These are phyloP conservation scores for Acanthamoeba healyi DNA, from an alignment of 208 protist genomes.

Conservation along the genomic window DNA sequence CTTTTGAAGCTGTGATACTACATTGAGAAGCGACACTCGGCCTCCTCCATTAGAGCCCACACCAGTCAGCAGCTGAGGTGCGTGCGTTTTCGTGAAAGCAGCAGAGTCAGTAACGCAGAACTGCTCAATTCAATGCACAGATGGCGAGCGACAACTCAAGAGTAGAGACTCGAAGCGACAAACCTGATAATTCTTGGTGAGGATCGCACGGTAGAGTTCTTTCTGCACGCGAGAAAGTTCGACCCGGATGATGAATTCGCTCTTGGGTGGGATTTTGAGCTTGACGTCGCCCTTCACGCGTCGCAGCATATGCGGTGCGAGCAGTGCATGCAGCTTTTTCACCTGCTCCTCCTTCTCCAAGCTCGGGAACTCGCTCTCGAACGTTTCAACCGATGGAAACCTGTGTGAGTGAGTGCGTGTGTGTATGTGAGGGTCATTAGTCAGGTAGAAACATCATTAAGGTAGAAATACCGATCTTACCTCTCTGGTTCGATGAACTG, in stretches of 20 bases:
- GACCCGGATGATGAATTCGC: conserved; percentile 87
- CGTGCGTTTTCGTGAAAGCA: too few relatives aligned
- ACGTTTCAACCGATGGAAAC: conserved; percentile 63
- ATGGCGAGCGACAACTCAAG: neutral
- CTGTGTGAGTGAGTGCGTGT: neutral
- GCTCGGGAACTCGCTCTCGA: conserved; percentile 63
- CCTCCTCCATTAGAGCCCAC: conserved; percentile 75
- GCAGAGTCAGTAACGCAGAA: too few relatives aligned
- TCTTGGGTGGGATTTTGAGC: conserved; percentile 88
- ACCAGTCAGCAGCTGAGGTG: conserved; percentile 45
- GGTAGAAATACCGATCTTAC: neutral
- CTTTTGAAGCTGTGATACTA: conserved; percentile 94
- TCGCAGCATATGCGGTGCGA: conserved; percentile 89
- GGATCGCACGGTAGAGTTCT: conserved; percentile 90
- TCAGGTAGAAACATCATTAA: neutral
- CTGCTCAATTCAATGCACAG: neutral
- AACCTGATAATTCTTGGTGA: conserved; percentile 89
- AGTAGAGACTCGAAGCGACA: too few relatives aligned
- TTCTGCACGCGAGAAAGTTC: conserved; percentile 86
- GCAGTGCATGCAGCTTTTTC: conserved; percentile 67
- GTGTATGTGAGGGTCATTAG: neutral
- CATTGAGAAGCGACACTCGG: conserved; percentile 86
- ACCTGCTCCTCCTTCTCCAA: conserved; percentile 74
- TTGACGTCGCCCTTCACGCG: conserved; percentile 92
- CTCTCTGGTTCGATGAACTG: conserved; percentile 88